Conservation (phyloP, 1,139 yeast species). For the Candida glucosophila region DNA sequence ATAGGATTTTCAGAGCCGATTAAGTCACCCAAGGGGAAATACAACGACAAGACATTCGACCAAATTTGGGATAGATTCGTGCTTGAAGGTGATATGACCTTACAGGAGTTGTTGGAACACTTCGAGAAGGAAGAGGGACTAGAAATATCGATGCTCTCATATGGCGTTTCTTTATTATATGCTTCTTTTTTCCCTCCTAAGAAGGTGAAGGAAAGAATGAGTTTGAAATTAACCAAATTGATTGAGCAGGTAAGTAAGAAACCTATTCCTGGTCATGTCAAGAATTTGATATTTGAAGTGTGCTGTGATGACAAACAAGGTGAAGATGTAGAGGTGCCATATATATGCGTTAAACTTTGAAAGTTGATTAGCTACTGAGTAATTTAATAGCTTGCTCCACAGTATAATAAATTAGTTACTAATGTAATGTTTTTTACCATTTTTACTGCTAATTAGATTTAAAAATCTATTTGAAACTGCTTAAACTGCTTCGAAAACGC, state of each 20-base stretch:
- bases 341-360: conserved; percentile 47
- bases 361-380: too few species aligned
- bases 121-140: conserved; percentile 78
- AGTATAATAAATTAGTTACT: too few species aligned
- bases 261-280: conserved; percentile 67
- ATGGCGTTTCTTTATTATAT: conserved; percentile 80
- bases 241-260: conserved; percentile 80
- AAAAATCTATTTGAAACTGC: too few species aligned
- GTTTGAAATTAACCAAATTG: conserved; percentile 59
- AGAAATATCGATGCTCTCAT: conserved; percentile 83
- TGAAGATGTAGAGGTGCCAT: conserved; percentile 95
- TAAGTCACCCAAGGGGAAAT: conserved; percentile 72
- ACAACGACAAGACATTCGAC: conserved; percentile 75
- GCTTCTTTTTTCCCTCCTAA: conserved; percentile 93
- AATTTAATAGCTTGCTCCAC: too few species aligned
- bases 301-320: conserved; percentile 90
- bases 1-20: conserved; percentile 96
- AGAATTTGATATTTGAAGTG: conserved; percentile 75
- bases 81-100: conserved; percentile 67
- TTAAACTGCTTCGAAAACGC: too few species aligned
- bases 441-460: too few species aligned
- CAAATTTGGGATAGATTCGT: conserved; percentile 94
- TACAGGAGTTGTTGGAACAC: conserved; percentile 65
- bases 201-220: conserved; percentile 72
- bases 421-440: too few species aligned